Evolutionary conservation across 805 yeast species (phyloP).

Genomic region (Saturnispora dispora): DNA sequence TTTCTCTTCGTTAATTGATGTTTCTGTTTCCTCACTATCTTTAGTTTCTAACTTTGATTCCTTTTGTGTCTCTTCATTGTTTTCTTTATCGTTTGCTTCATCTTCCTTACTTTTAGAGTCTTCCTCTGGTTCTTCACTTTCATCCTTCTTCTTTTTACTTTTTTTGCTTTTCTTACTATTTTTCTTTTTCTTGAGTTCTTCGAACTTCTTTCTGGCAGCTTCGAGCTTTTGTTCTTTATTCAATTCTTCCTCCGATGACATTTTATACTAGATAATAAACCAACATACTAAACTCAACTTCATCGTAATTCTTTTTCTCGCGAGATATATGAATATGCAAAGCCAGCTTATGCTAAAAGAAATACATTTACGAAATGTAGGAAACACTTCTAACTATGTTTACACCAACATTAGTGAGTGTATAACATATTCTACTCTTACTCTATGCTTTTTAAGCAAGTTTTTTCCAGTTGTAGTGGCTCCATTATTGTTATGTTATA

Average conservation of each 20-base stretch:
- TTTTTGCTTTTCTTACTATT: constrained; percentile 20
- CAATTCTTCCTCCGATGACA: constrained; percentile 20
- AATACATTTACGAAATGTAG: too few species aligned
- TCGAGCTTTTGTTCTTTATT: constrained; percentile 29
- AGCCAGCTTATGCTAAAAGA: not conserved
- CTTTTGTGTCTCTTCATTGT: not conserved
- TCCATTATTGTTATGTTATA: too few species aligned
- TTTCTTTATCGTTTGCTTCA: not conserved
- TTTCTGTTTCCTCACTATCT: not conserved
- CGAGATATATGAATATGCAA: not conserved
- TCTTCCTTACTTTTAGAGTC: not conserved
- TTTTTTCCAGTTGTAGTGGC: too few species aligned
- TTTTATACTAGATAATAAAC: not conserved
- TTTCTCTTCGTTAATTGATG: not conserved
- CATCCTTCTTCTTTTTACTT: constrained; percentile 8
- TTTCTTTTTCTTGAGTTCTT: constrained; percentile 26
- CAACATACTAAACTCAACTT: not conserved
- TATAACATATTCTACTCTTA: too few species aligned
- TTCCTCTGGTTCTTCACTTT: not conserved
- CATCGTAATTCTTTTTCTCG: not conserved
- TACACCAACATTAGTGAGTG: too few species aligned
- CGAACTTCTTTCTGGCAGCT: constrained; percentile 30
- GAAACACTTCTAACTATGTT: too few species aligned
- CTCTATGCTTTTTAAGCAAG: too few species aligned
- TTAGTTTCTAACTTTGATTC: not conserved